phyloP scores from a whole-genome alignment of 169 alveolate species.

The Toxoplasma gondii region DNA sequence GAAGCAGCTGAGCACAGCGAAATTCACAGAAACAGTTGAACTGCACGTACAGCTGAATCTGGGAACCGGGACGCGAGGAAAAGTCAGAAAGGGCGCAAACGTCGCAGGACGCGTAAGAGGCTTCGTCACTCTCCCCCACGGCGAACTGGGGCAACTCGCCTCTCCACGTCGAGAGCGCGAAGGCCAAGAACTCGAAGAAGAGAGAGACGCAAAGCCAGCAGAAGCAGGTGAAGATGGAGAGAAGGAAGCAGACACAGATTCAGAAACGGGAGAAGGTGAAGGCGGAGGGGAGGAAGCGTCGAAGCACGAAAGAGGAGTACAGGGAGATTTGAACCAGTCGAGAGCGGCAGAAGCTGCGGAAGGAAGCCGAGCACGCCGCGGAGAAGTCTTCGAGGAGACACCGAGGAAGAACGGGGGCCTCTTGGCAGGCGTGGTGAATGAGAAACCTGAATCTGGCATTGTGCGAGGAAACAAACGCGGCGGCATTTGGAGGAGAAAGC shows the following conservation, averaged over 20 bases:
- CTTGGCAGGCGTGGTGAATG: background rate
- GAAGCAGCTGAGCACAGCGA: slow-evolving; percentile 42
- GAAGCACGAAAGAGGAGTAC: background rate
- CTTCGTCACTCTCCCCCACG: slow-evolving; percentile 47
- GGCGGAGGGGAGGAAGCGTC: background rate
- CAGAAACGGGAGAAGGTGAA: background rate
- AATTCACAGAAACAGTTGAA: slow-evolving; percentile 42
- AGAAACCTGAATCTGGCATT: background rate
- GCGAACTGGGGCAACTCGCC: slow-evolving; percentile 10
- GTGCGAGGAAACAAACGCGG: slow-evolving; percentile 51
- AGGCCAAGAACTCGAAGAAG: background rate
- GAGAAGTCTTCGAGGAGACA: background rate
- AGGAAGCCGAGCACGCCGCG: background rate
- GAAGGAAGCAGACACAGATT: background rate
- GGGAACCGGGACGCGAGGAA: slow-evolving; percentile 9
- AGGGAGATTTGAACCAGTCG: background rate
- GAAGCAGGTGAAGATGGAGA: background rate
- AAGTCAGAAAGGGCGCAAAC: background rate
- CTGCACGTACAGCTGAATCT: slow-evolving; percentile 59
- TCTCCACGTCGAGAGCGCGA: background rate
- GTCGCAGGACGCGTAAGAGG: slow-evolving; percentile 17
- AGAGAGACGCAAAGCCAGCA: background rate
- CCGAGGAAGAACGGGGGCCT: background rate
- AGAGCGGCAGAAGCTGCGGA: background rate
- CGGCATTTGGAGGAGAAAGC: slow-evolving; percentile 51